A percentile compares a stretch with the other conserved stretches of the same genome.
phyloP scores from a whole-genome alignment of 164 flowering plant genomes.

The Tetracentron sinense region DNA sequence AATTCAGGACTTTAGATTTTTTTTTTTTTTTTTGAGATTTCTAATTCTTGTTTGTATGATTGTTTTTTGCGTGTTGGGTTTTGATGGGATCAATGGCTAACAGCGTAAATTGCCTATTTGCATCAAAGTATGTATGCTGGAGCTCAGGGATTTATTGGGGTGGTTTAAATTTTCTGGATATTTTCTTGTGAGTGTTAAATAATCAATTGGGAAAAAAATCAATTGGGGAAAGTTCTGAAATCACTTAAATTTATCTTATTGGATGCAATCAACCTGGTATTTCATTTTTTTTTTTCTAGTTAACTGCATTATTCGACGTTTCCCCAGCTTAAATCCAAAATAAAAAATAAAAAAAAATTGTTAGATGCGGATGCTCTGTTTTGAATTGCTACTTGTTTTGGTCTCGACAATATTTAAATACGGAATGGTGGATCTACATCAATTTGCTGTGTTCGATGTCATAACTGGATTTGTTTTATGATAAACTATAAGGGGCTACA shows the following conservation, averaged over 20 bases:
- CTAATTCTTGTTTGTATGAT: background rate
- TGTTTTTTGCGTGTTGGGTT: background rate
- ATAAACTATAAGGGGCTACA: no score
- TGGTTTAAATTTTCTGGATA: background rate
- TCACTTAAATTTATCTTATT: background rate
- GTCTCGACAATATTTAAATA: no score
- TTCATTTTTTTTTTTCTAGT: background rate
- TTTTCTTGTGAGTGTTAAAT: background rate
- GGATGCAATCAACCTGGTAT: background rate
- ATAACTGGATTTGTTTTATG: no score
- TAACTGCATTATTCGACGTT: background rate
- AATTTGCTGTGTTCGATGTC: no score
- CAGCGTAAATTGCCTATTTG: background rate
- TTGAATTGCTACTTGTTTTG: no score
- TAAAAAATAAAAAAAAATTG: no score
- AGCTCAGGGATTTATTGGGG: no score
- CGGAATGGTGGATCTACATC: no score
- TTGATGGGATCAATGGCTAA: background rate
- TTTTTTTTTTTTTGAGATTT: background rate
- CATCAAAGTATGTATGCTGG: background rate
- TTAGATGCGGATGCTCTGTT: no score
- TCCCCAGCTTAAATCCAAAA: no score
- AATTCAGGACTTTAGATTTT: background rate
- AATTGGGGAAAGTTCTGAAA: background rate
- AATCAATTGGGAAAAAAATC: no score